Conservation (phyloP, 805 yeast genomes). For the Kluyveromyces dobzhanskii region DNA sequence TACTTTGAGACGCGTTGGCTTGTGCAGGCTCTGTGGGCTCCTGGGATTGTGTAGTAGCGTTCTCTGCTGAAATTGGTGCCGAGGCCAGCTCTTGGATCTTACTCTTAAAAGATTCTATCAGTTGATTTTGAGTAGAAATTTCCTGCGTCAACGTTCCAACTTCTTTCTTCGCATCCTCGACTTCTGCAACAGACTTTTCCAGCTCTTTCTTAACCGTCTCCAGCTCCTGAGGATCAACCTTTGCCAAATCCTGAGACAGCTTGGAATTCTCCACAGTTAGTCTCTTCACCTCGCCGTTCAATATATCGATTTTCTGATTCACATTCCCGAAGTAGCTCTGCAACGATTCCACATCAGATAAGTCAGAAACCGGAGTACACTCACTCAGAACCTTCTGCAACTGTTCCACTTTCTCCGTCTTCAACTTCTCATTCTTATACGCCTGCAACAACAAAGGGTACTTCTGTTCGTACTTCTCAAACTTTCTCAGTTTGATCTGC, state of each 20-base stretch:
- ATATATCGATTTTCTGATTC: conserved; percentile 48
- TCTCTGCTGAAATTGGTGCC: neutral
- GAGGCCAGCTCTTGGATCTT: conserved; percentile 8
- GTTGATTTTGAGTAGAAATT: neutral
- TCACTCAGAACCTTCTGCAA: conserved; percentile 72
- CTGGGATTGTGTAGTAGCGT: neutral
- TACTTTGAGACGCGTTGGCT: neutral
- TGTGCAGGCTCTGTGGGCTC: neutral
- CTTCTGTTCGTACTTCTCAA: conserved; percentile 80
- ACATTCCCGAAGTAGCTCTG: conserved; percentile 62
- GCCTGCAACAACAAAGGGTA: conserved; percentile 83
- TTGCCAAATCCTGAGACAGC: conserved; percentile 15
- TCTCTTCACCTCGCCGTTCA: conserved; percentile 57
- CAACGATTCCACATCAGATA: conserved; percentile 63
- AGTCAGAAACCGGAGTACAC: conserved; percentile 68
- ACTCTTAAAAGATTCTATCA: conserved; percentile 6
- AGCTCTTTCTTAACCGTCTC: conserved; percentile 7
- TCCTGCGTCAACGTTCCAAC: conserved; percentile 3
- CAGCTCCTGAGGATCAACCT: conserved; percentile 1
- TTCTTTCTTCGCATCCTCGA: conserved; percentile 4
- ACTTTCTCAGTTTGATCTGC: conserved; percentile 58
- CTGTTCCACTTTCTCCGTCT: conserved; percentile 44
- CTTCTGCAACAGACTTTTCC: conserved; percentile 9
- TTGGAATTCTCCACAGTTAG: conserved; percentile 16
- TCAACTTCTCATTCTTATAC: conserved; percentile 70